A percentile compares a stretch with the other conserved stretches of the same genome.
Conservation (phyloP, 2,329 filamentous ascomycete genomes). For the Coleophoma crateriformis region DNA sequence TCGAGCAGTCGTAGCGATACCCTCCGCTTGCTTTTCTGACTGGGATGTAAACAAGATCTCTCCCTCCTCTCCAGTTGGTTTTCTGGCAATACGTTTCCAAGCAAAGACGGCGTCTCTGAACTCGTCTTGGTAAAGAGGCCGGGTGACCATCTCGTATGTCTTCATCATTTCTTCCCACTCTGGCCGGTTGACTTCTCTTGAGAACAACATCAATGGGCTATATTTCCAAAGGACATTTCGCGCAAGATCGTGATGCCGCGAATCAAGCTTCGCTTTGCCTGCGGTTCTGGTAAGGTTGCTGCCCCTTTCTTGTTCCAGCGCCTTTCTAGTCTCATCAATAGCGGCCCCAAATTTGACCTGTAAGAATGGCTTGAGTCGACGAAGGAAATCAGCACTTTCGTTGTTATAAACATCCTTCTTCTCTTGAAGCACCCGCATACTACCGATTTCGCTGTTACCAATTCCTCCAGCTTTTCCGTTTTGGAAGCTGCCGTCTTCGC, state of each 20-base stretch:
- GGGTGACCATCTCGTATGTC: slow-evolving; percentile 73
- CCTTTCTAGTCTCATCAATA: slow-evolving; percentile 62
- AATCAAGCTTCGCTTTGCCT: slow-evolving; percentile 59
- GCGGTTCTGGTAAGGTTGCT: slow-evolving; percentile 43
- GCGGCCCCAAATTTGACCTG: slow-evolving; percentile 73
- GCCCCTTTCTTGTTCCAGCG: slow-evolving; percentile 42
- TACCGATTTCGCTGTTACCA: slow-evolving; percentile 50
- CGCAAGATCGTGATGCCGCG: slow-evolving; percentile 63
- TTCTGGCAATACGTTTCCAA: slow-evolving; percentile 77
- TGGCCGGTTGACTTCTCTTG: slow-evolving; percentile 73
- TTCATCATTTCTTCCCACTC: slow-evolving; percentile 79
- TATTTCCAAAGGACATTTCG: slow-evolving; percentile 80
- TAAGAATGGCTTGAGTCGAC: slow-evolving; percentile 77
- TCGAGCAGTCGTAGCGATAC: slow-evolving; percentile 68
- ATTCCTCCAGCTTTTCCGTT: slow-evolving; percentile 34
- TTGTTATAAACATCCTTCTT: slow-evolving; percentile 85
- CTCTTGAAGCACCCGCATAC: slow-evolving; percentile 91
- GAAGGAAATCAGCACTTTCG: slow-evolving; percentile 72
- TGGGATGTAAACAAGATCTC: slow-evolving; percentile 86
- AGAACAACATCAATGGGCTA: slow-evolving; percentile 80
- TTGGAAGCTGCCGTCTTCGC: slow-evolving; percentile 27
- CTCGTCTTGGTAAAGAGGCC: slow-evolving; percentile 73
- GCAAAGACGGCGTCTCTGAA: slow-evolving; percentile 71
- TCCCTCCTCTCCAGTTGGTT: slow-evolving; percentile 69
- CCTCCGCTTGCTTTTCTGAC: slow-evolving; percentile 78